phyloP scores from a whole-genome alignment of 106 monocot species.

The Apostasia shenzhenica region DNA sequence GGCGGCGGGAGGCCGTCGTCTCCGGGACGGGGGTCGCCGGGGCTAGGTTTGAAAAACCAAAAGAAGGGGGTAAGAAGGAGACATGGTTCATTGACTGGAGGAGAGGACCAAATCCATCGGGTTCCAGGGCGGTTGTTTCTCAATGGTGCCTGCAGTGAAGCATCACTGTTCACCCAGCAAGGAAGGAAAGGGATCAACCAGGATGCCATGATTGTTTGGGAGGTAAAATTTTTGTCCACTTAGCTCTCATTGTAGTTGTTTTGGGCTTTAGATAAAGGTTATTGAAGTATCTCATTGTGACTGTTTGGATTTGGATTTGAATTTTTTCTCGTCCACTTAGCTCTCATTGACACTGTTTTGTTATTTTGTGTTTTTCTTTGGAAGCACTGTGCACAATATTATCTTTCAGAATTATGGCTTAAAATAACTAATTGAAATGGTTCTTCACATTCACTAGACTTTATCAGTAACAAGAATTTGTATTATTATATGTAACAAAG shows the following conservation, averaged over 20 bases:
- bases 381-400: too few species aligned
- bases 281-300: neutral
- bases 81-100: neutral
- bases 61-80: constrained; percentile 2
- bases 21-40: neutral
- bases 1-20: neutral
- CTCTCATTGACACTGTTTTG: neutral
- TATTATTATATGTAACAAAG: too few species aligned
- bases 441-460: too few species aligned
- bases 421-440: too few species aligned
- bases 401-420: too few species aligned
- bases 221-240: constrained; percentile 32
- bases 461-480: too few species aligned
- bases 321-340: neutral
- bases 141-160: constrained; percentile 22
- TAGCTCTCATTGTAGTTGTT: constrained; percentile 3
- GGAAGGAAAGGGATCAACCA: neutral
- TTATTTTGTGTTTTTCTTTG: neutral
- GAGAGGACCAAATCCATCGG: constrained; percentile 4
- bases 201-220: neutral
- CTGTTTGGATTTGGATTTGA: neutral
- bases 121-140: constrained; percentile 30
- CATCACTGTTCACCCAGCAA: constrained; percentile 37
- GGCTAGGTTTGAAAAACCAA: neutral
- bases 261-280: neutral